Evolutionary conservation across 106 monocot genomes (phyloP).

Genomic region (Phalaenopsis equestris): DNA sequence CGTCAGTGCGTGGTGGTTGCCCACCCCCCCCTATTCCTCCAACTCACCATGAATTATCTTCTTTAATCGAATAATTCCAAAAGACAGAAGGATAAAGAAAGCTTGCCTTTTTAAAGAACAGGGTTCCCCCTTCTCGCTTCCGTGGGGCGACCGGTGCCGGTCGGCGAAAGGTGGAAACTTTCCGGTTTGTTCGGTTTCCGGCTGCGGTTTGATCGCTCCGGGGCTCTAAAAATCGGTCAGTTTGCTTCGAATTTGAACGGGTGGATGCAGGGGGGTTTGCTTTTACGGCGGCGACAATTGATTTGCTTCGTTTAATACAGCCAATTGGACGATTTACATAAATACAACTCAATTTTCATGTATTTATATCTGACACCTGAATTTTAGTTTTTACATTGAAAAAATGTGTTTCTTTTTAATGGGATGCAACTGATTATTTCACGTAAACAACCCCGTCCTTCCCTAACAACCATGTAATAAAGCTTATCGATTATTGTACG

Average conservation of each 20-base stretch:
- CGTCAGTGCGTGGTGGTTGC: slow-evolving; percentile 1
- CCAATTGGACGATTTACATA: not conserved
- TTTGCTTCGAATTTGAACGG: not conserved
- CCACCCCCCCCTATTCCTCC: not conserved
- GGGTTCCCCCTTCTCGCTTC: not conserved
- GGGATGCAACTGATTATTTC: not conserved
- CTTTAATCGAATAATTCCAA: not conserved
- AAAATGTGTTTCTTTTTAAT: not conserved
- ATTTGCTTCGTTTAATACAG: not conserved
- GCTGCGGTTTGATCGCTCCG: not conserved
- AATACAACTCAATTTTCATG: too few relatives aligned
- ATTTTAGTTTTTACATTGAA: too few relatives aligned
- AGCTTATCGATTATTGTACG: not conserved
- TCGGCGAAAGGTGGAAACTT: not conserved
- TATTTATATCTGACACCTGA: too few relatives aligned
- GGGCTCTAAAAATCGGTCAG: not conserved
- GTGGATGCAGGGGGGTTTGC: not conserved
- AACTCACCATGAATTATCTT: not conserved
- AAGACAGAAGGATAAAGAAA: not conserved
- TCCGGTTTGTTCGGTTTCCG: not conserved
- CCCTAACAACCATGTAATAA: not conserved
- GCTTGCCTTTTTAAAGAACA: not conserved
- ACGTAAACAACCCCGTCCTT: not conserved
- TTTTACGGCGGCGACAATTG: not conserved
- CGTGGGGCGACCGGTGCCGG: not conserved